Evolutionary conservation across 1,284 basidiomycete genomes (phyloP).

Genomic region (Neotropicomus parvogracilis): DNA sequence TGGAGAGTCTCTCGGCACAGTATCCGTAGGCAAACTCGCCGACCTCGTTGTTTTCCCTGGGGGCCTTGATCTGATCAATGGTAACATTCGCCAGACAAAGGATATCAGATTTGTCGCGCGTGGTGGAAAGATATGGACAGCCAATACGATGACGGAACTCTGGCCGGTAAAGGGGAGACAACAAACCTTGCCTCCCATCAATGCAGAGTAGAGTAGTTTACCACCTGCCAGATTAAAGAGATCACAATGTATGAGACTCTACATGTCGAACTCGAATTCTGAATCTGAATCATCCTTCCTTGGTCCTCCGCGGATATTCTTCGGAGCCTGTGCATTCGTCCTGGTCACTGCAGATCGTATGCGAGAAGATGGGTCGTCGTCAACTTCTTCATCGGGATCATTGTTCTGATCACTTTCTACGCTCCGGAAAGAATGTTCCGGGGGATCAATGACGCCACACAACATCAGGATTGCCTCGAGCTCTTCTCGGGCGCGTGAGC

Average conservation of each 20-base stretch:
- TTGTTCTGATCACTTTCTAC: slow-evolving; percentile 33
- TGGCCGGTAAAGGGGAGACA: slow-evolving; percentile 62
- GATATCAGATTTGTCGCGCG: slow-evolving; percentile 53
- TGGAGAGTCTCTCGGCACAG: slow-evolving; percentile 54
- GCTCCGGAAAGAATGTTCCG: slow-evolving; percentile 37
- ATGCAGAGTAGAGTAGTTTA: slow-evolving; percentile 53
- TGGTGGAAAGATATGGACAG: slow-evolving; percentile 66
- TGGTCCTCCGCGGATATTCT: slow-evolving; percentile 52
- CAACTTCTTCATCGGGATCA: slow-evolving; percentile 41
- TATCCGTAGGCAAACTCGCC: slow-evolving; percentile 61
- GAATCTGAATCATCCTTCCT: slow-evolving; percentile 60
- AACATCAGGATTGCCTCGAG: slow-evolving; percentile 65
- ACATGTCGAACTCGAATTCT: slow-evolving; percentile 39
- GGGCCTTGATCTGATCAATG: slow-evolving; percentile 53
- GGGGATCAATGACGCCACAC: slow-evolving; percentile 56
- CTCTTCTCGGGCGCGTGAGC: slow-evolving; percentile 42
- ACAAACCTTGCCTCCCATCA: slow-evolving; percentile 53
- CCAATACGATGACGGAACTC: slow-evolving; percentile 59
- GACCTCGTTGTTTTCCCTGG: slow-evolving; percentile 63
- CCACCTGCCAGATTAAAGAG: background rate
- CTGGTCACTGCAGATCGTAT: slow-evolving; percentile 55
- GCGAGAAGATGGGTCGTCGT: slow-evolving; percentile 43
- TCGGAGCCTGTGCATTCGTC: slow-evolving; percentile 50
- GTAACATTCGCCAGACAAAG: slow-evolving; percentile 46
- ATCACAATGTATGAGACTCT: slow-evolving; percentile 1